Conservation (phyloP, 2,329 filamentous ascomycete genomes). For the Fusarium robinianum region DNA sequence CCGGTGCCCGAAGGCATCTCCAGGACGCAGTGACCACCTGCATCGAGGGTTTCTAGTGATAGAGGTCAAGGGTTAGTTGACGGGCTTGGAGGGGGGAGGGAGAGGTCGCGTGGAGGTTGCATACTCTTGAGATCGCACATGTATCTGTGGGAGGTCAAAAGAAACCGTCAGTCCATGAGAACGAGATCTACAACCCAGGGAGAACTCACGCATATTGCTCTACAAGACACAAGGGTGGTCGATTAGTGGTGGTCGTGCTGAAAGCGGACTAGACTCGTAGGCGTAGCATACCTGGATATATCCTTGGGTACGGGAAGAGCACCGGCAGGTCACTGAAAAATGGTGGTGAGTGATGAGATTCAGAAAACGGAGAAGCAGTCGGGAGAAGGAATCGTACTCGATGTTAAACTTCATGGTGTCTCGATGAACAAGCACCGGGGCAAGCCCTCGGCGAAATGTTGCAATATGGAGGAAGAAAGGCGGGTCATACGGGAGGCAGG, state of each 20-base stretch:
- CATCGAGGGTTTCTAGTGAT: conserved; percentile 75
- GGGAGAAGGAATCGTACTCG: conserved; percentile 43
- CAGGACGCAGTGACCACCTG: conserved; percentile 90
- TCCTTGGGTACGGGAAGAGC: conserved; percentile 62
- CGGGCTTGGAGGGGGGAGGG: background rate
- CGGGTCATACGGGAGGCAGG: conserved; percentile 7
- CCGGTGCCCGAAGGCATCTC: conserved; percentile 99
- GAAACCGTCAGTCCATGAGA: conserved; percentile 5
- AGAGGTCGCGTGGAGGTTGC: background rate
- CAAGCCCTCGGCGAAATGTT: conserved; percentile 21
- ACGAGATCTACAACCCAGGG: too few relatives aligned
- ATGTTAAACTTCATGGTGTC: conserved; percentile 57
- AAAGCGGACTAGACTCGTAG: background rate
- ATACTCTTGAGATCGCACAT: conserved; percentile 64
- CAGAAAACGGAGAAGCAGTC: background rate
- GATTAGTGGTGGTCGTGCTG: background rate
- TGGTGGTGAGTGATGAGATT: conserved; percentile 24
- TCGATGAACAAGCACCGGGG: conserved; percentile 17
- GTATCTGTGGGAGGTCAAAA: conserved; percentile 47
- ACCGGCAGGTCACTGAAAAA: conserved; percentile 57
- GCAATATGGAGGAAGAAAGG: conserved; percentile 9
- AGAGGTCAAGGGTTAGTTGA: conserved; percentile 5
- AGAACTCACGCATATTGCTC: conserved; percentile 59
- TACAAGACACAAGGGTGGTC: conserved; percentile 27
- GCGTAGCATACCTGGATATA: conserved; percentile 60